Conservation (phyloP, 2,329 filamentous ascomycete species). For the Diaporthe australafricana region DNA sequence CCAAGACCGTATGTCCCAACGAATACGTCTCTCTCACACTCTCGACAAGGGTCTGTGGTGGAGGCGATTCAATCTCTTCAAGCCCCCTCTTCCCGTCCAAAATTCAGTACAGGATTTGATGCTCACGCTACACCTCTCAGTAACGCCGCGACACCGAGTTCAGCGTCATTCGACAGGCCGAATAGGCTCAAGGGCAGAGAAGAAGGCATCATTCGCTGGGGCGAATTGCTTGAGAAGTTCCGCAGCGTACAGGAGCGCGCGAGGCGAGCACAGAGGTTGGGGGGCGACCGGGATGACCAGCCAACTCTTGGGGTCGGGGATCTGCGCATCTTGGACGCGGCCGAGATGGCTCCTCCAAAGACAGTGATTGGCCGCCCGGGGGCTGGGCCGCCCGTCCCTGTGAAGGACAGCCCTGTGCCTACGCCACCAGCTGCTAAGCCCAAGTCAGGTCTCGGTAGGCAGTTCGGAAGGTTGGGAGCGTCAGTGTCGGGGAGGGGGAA, state of each 20-base stretch:
- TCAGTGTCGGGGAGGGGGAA: slow-evolving; percentile 75
- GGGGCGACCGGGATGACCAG: slow-evolving; percentile 61
- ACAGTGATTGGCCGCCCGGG: slow-evolving; percentile 50
- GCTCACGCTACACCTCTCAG: slow-evolving; percentile 52
- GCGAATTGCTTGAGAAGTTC: slow-evolving; percentile 94
- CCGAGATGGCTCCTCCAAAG: slow-evolving; percentile 46
- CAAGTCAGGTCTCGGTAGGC: slow-evolving; percentile 72
- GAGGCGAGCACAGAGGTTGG: slow-evolving; percentile 74
- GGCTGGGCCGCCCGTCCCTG: slow-evolving; percentile 55
- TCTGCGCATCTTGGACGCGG: slow-evolving; percentile 55
- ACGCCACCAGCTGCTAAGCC: slow-evolving; percentile 65
- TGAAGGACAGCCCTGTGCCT: slow-evolving; percentile 61
- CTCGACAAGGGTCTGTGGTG: slow-evolving; percentile 48
- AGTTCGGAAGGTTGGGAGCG: slow-evolving; percentile 78
- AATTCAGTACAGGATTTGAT: slow-evolving; percentile 48
- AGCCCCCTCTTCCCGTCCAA: slow-evolving; percentile 35
- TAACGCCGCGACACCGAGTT: slow-evolving; percentile 59
- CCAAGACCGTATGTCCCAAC: slow-evolving; percentile 76
- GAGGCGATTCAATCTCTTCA: slow-evolving; percentile 46
- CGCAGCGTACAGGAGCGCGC: slow-evolving; percentile 89
- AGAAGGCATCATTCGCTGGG: slow-evolving; percentile 89
- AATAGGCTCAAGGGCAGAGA: slow-evolving; percentile 86
- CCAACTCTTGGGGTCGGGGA: slow-evolving; percentile 53
- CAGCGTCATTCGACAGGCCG: slow-evolving; percentile 75
- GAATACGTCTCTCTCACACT: slow-evolving; percentile 45